A percentile compares a stretch with the other conserved stretches of the same genome.
These are phyloP conservation scores for Amylocarpus encephaloides DNA, from an alignment of 2,329 filamentous ascomycete species.

Conservation along the genomic window DNA sequence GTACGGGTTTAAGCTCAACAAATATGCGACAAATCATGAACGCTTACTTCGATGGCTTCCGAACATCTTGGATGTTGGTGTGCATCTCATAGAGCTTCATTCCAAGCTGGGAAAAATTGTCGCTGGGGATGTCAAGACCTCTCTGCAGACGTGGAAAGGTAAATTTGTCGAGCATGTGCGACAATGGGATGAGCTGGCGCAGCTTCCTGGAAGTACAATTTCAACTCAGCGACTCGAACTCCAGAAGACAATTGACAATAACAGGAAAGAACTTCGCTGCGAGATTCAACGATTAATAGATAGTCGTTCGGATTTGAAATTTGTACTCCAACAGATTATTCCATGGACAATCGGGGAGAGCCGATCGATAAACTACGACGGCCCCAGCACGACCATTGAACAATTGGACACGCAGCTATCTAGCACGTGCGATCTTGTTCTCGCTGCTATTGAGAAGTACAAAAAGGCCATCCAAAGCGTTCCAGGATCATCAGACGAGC, in stretches of 20 bases:
- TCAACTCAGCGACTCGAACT: constrained; percentile 33
- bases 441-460: constrained; percentile 73
- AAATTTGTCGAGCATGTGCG: constrained; percentile 40
- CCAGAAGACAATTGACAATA: constrained; percentile 15
- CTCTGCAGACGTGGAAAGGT: constrained; percentile 45
- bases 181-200: constrained; percentile 38
- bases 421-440: constrained; percentile 63
- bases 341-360: constrained; percentile 49
- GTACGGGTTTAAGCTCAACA: constrained; percentile 17
- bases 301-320: constrained; percentile 52
- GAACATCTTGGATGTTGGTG: constrained; percentile 58
- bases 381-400: constrained; percentile 19
- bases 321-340: constrained; percentile 58
- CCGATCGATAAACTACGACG: constrained; percentile 8
- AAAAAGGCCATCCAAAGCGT: constrained; percentile 49
- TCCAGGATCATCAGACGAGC: constrained; percentile 53
- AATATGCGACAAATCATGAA: constrained; percentile 23
- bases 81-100: constrained; percentile 59
- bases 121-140: constrained; percentile 39
- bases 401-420: constrained; percentile 54
- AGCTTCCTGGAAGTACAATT: constrained; percentile 46
- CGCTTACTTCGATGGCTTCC: constrained; percentile 53
- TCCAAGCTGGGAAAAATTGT: constrained; percentile 52
- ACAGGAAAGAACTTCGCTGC: constrained; percentile 12
- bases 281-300: constrained; percentile 38